Base-by-base conservation (phyloP, 2,329 filamentous ascomycete species). In the Trichoderma guizhouense region DNA sequence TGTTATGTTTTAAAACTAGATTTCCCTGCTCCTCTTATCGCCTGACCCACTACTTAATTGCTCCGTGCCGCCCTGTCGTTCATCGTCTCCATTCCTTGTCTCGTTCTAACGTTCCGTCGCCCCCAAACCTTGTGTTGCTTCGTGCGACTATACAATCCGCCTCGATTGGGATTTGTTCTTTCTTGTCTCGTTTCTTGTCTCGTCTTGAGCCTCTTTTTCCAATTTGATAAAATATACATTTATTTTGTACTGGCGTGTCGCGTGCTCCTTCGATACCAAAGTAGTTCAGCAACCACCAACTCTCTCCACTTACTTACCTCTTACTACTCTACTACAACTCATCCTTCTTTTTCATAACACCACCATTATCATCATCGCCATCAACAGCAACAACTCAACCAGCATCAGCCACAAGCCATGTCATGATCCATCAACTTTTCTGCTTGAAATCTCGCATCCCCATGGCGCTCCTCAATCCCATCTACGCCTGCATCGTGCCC, bases 401-500 rank as follows among this genome's bases (percentile, higher is more conserved):
- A 26, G 12, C 12, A 14, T n/a, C 57, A 26, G 15, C 24, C n/a
- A 58, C 26, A 60, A 64, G 36, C 64, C 65, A 72, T 72, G 65
- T 39, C 60, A 69, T 72, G 71, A 72, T 26, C 55, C 65, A 21
- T 55, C 47, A 62, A 1, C 57, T 5, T 3, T 2, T 30, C 18
- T 61, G 61, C 26, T 51, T 62, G 7, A 71, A n/a, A 8, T 51
- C 24, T 64, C 53, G 11, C 26, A 3, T 28, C 11, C 39, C 34
- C 43, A 89, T 89, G 87, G 83, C 84, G 58, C 79, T 87, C 66
- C 80, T 89, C 76, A 88, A 85, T 65, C 86, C 87, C 28, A 79
- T 88, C 72, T 86, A 89, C 78, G 82, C 84, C 74, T 79, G 92
- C 63, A 82, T 90, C 67, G 83, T 91, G 66, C 89, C 90, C n/a